Conservation (phyloP, 306 rosid species). For the Prunus armeniaca region DNA sequence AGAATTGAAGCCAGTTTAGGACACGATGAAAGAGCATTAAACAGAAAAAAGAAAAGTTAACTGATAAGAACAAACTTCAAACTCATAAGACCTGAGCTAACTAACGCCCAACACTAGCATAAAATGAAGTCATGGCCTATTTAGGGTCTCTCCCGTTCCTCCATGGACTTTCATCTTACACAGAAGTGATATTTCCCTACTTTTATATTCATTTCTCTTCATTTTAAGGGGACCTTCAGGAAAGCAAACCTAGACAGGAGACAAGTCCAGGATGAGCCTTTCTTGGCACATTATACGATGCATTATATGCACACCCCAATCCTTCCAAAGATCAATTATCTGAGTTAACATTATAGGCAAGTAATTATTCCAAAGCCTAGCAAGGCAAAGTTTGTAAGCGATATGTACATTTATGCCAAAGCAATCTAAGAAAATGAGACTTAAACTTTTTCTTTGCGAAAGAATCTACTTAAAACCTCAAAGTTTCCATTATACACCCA, state of each 20-base stretch:
- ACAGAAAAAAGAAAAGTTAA: background rate
- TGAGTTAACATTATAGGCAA: background rate
- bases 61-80: background rate
- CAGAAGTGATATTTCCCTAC: background rate
- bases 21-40: background rate
- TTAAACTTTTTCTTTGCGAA: background rate
- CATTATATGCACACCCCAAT: background rate
- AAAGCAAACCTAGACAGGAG: background rate
- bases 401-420: background rate
- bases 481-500: background rate
- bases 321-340: background rate
- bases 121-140: background rate
- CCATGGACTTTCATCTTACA: background rate
- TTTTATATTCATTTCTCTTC: background rate
- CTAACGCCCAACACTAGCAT: background rate
- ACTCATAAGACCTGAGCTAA: background rate
- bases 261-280: background rate
- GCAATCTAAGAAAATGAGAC: background rate
- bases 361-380: background rate
- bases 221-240: background rate
- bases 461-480: background rate
- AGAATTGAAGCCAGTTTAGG: conserved; percentile 25
- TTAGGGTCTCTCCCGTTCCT: background rate
- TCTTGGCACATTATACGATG: background rate
- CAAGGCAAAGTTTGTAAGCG: background rate